Conservation (phyloP, 768 basidiomycete genomes). For the Boletus pseudo-olivaceus region DNA sequence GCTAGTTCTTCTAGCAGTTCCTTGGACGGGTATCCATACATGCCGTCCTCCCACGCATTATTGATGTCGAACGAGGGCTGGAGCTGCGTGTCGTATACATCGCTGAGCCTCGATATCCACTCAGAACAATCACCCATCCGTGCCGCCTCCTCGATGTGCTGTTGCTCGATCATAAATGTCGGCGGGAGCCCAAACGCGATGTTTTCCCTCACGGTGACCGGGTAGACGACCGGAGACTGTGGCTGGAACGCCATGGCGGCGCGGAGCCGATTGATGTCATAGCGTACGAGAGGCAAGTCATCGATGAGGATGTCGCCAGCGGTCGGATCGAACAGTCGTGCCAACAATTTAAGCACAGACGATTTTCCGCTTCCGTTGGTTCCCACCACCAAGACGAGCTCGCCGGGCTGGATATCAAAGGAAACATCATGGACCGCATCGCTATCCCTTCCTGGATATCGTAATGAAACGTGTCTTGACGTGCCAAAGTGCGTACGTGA, state of each 20-base stretch:
- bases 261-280: slow-evolving; percentile 40
- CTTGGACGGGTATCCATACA: slow-evolving; percentile 18
- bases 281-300: slow-evolving; percentile 41
- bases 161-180: slow-evolving; percentile 8
- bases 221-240: slow-evolving; percentile 48
- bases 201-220: slow-evolving; percentile 44
- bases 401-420: slow-evolving; percentile 28
- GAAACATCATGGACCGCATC: slow-evolving; percentile 25
- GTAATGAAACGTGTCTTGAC: slow-evolving; percentile 21
- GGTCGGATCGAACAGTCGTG: slow-evolving; percentile 45
- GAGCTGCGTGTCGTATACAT: slow-evolving; percentile 32
- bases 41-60: slow-evolving; percentile 21
- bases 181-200: slow-evolving; percentile 32
- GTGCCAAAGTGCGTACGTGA: too few species aligned
- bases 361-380: slow-evolving; percentile 30
- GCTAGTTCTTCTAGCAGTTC: too few species aligned
- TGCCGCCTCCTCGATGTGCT: slow-evolving; percentile 32
- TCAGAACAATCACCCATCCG: slow-evolving; percentile 25
- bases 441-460: slow-evolving; percentile 18
- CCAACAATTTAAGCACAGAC: slow-evolving; percentile 44
- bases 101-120: slow-evolving; percentile 35
- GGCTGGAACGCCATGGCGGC: slow-evolving; percentile 44
- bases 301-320: slow-evolving; percentile 46
- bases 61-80: slow-evolving; percentile 17
- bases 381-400: slow-evolving; percentile 32